Conservation (phyloP, 1,284 basidiomycete species). For the Malassezia equina region DNA sequence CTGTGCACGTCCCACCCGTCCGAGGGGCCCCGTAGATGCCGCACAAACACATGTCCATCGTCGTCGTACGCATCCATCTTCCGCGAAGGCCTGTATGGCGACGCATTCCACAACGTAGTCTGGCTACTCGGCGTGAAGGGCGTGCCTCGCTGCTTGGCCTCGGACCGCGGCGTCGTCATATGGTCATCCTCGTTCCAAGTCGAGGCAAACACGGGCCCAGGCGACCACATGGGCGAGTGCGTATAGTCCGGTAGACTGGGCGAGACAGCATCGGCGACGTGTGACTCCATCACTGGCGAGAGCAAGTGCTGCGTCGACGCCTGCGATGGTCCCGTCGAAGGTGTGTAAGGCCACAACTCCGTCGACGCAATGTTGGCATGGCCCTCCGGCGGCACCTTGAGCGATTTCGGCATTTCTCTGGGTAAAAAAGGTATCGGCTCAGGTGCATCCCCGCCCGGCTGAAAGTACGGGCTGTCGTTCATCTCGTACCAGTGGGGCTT, state of each 20-base stretch:
- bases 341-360: not conserved
- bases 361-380: not conserved
- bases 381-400: not conserved
- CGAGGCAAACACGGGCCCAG: constrained; percentile 4
- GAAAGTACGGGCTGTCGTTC: not conserved
- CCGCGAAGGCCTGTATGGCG: not conserved
- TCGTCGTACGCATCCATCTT: not conserved
- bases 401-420: not conserved
- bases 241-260: not conserved
- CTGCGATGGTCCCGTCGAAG: not conserved
- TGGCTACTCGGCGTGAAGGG: constrained; percentile 7
- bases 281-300: not conserved
- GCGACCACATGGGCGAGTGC: not conserved
- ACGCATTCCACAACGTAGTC: not conserved
- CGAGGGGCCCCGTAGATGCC: not conserved
- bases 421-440: not conserved
- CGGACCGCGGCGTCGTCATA: not conserved
- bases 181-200: constrained; percentile 12
- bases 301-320: not conserved
- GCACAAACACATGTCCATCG: not conserved
- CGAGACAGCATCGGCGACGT: not conserved
- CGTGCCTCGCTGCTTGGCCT: not conserved
- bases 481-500: not conserved
- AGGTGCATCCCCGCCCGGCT: not conserved
- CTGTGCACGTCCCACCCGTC: not conserved